Conservation (phyloP, 2,329 filamentous ascomycete genomes). For the Penicillium corylophilum region DNA sequence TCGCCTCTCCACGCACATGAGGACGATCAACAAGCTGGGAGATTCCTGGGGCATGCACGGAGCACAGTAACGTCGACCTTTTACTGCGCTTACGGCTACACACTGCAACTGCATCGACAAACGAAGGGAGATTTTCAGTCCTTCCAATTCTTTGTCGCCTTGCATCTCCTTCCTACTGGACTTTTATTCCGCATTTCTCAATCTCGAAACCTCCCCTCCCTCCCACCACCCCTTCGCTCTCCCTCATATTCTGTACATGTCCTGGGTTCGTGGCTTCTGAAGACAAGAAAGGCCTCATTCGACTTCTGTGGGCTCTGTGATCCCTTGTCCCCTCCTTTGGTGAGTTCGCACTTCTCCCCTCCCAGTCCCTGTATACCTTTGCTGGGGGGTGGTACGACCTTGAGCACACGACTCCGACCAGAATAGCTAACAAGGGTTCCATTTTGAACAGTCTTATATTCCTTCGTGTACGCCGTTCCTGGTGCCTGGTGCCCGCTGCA, state of each 20-base stretch:
- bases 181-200: slow-evolving; percentile 28
- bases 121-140: slow-evolving; percentile 32
- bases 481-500: slow-evolving; percentile 34
- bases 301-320: slow-evolving; percentile 4
- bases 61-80: slow-evolving; percentile 39
- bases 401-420: background rate
- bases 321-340: slow-evolving; percentile 25
- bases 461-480: slow-evolving; percentile 24
- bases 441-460: slow-evolving; percentile 26
- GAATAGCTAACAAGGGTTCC: slow-evolving; percentile 18
- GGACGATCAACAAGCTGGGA: slow-evolving; percentile 37
- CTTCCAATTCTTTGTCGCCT: slow-evolving; percentile 35
- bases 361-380: slow-evolving; percentile 10
- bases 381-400: slow-evolving; percentile 1
- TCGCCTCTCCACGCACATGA: slow-evolving; percentile 34
- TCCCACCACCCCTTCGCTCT: slow-evolving; percentile 24
- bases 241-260: slow-evolving; percentile 34
- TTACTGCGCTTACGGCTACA: slow-evolving; percentile 19
- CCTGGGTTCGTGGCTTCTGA: slow-evolving; percentile 24
- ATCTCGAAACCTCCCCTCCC: slow-evolving; percentile 22
- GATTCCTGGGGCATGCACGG: slow-evolving; percentile 45
- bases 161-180: slow-evolving; percentile 29
- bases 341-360: slow-evolving; percentile 14
- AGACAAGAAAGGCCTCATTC: slow-evolving; percentile 12
- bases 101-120: slow-evolving; percentile 31